A percentile compares a stretch with the other conserved stretches of the same genome.
Conservation (phyloP, 768 basidiomycete species). For the Phylloporus scabripes region DNA sequence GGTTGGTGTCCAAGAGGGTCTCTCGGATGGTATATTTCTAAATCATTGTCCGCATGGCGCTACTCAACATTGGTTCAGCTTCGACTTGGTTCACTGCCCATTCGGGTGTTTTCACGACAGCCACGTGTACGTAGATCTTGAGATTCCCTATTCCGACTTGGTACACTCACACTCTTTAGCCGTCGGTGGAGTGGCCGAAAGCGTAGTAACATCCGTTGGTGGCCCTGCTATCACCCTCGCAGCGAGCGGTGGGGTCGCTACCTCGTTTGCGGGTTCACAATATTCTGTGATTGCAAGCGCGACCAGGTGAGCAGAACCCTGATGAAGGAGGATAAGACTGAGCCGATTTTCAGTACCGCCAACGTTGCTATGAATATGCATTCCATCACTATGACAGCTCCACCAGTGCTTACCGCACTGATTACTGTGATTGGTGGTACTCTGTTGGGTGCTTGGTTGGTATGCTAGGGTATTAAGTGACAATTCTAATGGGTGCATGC, state of each 20-base stretch:
- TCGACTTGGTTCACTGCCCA: slow-evolving; percentile 18
- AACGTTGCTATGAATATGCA: slow-evolving; percentile 15
- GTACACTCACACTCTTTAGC: slow-evolving; percentile 33
- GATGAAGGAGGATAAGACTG: not conserved
- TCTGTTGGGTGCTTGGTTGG: slow-evolving; percentile 38
- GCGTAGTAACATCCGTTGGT: slow-evolving; percentile 53
- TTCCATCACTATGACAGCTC: slow-evolving; percentile 10
- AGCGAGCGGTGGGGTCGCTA: slow-evolving; percentile 36
- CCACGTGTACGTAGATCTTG: slow-evolving; percentile 23
- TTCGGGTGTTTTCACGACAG: slow-evolving; percentile 11
- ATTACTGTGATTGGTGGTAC: slow-evolving; percentile 27
- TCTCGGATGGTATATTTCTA: slow-evolving; percentile 14
- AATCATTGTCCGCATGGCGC: not conserved
- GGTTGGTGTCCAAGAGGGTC: slow-evolving; percentile 8
- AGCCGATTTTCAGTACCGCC: slow-evolving; percentile 6
- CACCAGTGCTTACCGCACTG: slow-evolving; percentile 29
- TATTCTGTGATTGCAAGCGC: slow-evolving; percentile 40
- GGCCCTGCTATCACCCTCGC: slow-evolving; percentile 60
- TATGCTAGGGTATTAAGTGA: slow-evolving; percentile 18
- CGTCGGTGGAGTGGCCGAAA: slow-evolving; percentile 46
- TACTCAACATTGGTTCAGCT: slow-evolving; percentile 5
- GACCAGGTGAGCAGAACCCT: slow-evolving; percentile 9
- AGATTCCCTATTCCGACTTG: not conserved
- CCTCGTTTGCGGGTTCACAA: slow-evolving; percentile 48
- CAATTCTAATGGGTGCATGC: not conserved